Percentiles rank a stretch among this genome's conserved stretches.
Evolutionary conservation across 202 grass and related monocot species (phyloP).

Genomic region (Carex arenaria): DNA sequence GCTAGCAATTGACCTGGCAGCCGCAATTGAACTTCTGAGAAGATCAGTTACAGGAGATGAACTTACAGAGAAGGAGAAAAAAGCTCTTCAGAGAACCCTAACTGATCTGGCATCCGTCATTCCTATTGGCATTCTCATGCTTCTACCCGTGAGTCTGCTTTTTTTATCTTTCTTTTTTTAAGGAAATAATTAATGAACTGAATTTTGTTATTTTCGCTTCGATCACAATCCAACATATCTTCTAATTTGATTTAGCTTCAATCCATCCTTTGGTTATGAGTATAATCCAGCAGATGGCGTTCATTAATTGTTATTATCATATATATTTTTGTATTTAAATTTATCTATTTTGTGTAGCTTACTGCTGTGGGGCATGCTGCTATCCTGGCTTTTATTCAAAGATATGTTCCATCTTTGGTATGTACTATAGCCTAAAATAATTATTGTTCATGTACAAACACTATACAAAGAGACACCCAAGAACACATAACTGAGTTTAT

Average conservation of each 20-base stretch:
- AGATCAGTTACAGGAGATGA: constrained; percentile 93
- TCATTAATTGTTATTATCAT: background rate
- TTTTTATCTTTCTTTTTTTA: constrained; percentile 5
- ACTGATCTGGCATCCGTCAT: constrained; percentile 97
- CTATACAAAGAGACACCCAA: background rate
- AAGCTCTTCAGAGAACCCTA: constrained; percentile 95
- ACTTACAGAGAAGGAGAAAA: constrained; percentile 94
- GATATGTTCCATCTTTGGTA: constrained; percentile 96
- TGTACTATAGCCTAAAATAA: constrained; percentile 23
- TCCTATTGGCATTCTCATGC: constrained; percentile 99
- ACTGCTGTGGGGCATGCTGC: constrained; percentile 98
- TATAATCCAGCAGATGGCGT: background rate
- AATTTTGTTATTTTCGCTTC: background rate
- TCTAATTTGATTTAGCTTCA: constrained; percentile 6
- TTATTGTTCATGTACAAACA: background rate
- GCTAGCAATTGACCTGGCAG: constrained; percentile 83
- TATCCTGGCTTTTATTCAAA: constrained; percentile 97
- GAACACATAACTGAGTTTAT: background rate
- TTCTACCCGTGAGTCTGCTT: constrained; percentile 81
- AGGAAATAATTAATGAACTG: background rate
- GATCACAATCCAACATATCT: background rate
- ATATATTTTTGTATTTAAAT: constrained; percentile 21
- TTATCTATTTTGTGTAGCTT: constrained; percentile 42
- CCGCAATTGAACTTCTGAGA: constrained; percentile 72
- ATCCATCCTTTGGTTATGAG: background rate